phyloP scores from a whole-genome alignment of 345 rosid species.

The Eucalyptus tenuipes region DNA sequence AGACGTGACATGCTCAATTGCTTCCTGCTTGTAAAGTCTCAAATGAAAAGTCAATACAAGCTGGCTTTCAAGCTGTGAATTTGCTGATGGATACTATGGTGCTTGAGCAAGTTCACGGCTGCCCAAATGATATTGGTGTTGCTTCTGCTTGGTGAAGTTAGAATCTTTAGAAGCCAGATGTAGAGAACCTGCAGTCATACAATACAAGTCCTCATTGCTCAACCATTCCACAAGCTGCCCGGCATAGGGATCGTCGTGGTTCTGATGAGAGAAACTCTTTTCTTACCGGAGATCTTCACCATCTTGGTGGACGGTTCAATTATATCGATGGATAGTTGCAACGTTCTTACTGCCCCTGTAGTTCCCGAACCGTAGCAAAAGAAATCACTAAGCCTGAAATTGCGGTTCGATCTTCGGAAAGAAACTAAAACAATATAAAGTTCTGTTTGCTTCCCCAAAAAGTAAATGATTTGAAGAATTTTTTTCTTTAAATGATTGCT shows the following conservation, averaged over 20 bases:
- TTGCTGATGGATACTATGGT: not conserved
- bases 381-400: not conserved
- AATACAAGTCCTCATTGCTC: not conserved
- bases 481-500: not conserved
- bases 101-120: not conserved
- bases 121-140: not conserved
- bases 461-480: not conserved
- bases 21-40: not conserved
- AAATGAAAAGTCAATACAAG: not conserved
- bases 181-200: not conserved
- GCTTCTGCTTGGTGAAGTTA: not conserved
- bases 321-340: not conserved
- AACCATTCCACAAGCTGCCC: not conserved
- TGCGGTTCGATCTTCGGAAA: not conserved
- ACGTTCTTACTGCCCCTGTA: not conserved
- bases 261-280: not conserved
- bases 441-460: accelerated
- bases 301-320: not conserved
- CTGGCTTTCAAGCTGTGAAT: not conserved
- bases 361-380: not conserved
- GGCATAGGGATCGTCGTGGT: not conserved
- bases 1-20: not conserved
- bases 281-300: not conserved
- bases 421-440: not conserved
- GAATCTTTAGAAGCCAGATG: not conserved